Evolutionary conservation across 2,329 filamentous ascomycete species (phyloP), one percentile per base, ranked within the genome.

Genomic region (Xylaria sp.): DNA sequence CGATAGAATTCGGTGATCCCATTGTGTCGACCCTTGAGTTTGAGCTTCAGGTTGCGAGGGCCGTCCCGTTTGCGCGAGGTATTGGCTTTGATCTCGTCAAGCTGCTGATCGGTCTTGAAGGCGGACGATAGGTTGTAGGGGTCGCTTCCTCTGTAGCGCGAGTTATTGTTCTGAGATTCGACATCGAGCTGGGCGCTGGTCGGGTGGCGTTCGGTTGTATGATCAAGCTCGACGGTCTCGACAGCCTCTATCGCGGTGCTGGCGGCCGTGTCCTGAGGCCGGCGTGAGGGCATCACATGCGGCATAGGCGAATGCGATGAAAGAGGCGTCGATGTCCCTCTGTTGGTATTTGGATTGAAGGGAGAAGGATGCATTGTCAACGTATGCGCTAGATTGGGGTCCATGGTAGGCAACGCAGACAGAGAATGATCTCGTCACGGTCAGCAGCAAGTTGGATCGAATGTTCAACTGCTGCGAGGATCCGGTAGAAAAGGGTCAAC

Each of bases 1-100:
- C 93, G 88, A 84, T 98, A 98, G 83, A 97, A 98, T 59, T 89
- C 87, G 76, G 92, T 87, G 17, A 98, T 79, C 76, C 88, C 90
- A 72, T 83, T 85, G 15, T 86, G 79, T 53, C 80, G 80, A 44
- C 74, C 65, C 60, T 69, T 72, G 23, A 72, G 42, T 60, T 67
- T 67, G 36, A 68, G 59, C 23, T 69, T 69, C 36, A 67, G 59
- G 28, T 44, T 31, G 49, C 62, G 67, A n/a, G 70, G 66, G 40
- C 67, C 67, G 76, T 87, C 85, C 59, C 93, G 90, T 82, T 94
- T 95, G 71, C 90, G 89, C 7, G 92, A 92, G 1, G 89, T 92
- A 78, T 97, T 97, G 66, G 93, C 91, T 71, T 89, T 89, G 79
- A 97, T 95, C 74, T 88, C 84, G 42, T 90, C 87, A 71, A 97